Percentiles rank a stretch among this genome's conserved stretches.
Conservation (phyloP, 805 yeast genomes). For the Candida germanica region DNA sequence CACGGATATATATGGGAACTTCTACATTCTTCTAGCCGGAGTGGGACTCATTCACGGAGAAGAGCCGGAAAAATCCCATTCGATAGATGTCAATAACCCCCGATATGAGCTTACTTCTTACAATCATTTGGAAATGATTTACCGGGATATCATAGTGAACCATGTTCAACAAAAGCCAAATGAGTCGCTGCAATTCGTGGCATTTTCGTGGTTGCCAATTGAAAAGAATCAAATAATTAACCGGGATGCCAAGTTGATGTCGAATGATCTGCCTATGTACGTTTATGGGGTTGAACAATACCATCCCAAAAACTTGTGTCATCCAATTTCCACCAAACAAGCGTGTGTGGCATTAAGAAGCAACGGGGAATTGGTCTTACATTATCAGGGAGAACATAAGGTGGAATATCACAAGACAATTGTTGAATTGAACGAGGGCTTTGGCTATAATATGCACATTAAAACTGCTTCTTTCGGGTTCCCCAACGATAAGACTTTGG, state of each 20-base stretch:
- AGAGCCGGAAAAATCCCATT: constrained; percentile 24
- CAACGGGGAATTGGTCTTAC: constrained; percentile 57
- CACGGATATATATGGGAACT: constrained; percentile 68
- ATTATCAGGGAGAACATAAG: constrained; percentile 63
- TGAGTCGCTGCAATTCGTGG: constrained; percentile 28
- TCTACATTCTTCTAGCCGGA: constrained; percentile 40
- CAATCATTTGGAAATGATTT: constrained; percentile 47
- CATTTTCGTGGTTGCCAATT: constrained; percentile 70
- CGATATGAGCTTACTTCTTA: constrained; percentile 43
- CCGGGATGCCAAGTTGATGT: constrained; percentile 51
- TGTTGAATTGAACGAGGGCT: constrained; percentile 24
- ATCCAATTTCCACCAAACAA: constrained; percentile 65
- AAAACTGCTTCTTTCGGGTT: constrained; percentile 50
- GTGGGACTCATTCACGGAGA: constrained; percentile 35
- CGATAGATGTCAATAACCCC: constrained; percentile 16
- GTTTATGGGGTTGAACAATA: constrained; percentile 59
- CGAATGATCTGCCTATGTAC: constrained; percentile 23
- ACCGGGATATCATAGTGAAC: constrained; percentile 33
- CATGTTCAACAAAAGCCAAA: constrained; percentile 12
- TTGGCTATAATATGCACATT: constrained; percentile 10
- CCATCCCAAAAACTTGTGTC: constrained; percentile 59
- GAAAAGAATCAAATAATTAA: constrained; percentile 63
- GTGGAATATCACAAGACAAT: constrained; percentile 50
- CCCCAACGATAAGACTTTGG: constrained; percentile 42
- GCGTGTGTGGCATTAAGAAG: constrained; percentile 67